A percentile compares a stretch with the other conserved stretches of the same genome.
Conservation (phyloP, 176 grass and related monocot species). For the Zea luxurians region DNA sequence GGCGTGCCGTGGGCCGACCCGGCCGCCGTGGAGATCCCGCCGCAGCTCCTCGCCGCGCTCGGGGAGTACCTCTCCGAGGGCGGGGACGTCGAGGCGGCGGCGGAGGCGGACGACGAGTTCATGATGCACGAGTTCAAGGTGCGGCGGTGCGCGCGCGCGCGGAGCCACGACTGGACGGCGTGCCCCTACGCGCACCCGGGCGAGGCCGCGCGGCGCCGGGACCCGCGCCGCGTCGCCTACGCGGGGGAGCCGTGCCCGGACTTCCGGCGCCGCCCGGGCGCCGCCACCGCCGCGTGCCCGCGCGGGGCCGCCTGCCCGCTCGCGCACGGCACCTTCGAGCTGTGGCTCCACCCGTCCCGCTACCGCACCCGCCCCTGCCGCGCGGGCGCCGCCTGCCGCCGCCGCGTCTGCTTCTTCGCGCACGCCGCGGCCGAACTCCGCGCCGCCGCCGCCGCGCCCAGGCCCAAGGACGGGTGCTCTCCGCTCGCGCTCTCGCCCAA, state of each 20-base stretch:
- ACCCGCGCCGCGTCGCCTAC: constrained; percentile 73
- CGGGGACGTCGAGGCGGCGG: not conserved
- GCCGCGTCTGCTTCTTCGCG: constrained; percentile 96
- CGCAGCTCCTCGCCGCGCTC: constrained; percentile 52
- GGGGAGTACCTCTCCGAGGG: constrained; percentile 38
- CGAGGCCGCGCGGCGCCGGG: constrained; percentile 77
- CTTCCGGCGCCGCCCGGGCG: constrained; percentile 52
- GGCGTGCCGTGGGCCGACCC: constrained; percentile 32
- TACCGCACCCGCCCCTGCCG: constrained; percentile 89
- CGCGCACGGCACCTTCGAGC: constrained; percentile 94
- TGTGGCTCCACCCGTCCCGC: constrained; percentile 88
- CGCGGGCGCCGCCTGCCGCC: constrained; percentile 65
- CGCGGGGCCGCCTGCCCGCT: constrained; percentile 66
- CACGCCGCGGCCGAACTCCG: constrained; percentile 75
- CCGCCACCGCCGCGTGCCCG: constrained; percentile 48
- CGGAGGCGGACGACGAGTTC: constrained; percentile 81
- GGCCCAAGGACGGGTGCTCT: constrained; percentile 41
- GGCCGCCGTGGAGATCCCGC: constrained; percentile 36
- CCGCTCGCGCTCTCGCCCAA: constrained; percentile 60
- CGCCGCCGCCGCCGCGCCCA: no score
- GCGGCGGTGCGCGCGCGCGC: constrained; percentile 72
- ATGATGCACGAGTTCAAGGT: constrained; percentile 99
- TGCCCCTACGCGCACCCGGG: constrained; percentile 94
- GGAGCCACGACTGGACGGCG: constrained; percentile 95
- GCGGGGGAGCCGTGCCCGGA: constrained; percentile 78